Evolutionary conservation across 441 rosid species (phyloP), one percentile per base, ranked within the genome.

Genomic region (Syzygium malaccense): DNA sequence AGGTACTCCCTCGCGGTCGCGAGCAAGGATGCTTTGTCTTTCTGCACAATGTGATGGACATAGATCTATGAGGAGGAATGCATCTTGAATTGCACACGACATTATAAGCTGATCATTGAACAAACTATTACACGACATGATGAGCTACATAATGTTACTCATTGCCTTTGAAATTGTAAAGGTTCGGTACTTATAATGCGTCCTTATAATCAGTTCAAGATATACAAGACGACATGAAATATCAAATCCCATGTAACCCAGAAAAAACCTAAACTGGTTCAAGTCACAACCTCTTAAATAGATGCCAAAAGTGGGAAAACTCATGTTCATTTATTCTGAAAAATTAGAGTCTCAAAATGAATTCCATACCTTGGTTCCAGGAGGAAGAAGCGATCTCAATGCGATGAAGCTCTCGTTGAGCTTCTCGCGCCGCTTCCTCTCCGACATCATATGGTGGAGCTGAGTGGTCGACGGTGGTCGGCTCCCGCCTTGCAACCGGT

Each of bases 381-480:
- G 93, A 56, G 99, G 98, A 89, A 97, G 98, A 41, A 97, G 93
- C 57, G 95, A 92, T 87, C 94, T 91, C 66, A 97, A 90, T 41
- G 96, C 96, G 78, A 89, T 91, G 86, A 97, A 94, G 91, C 94
- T 93, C 85, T 97, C 97, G 51, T 96, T 97, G 87, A 96, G 95
- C 90, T 96, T 97, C 89, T 96, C 99, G 0, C 99, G 95, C 90
- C 99, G 92, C 91, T 91, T 95, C 57, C 99, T 90, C 92, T 97
- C 99, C 2, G 97, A 93, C 87, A 97, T 95, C 97, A 94, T 93
- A 87, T 97, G 99, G 84, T 95, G 97, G 88, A 96, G 60, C 88
- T 96, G 99, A 80, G 92, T 94, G 85, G 89, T 90, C 14, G 92
- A 54, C 93, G 94, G 88, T 86, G 14, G 55, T 19, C 58, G 32